phyloP scores from a whole-genome alignment of 2,329 filamentous ascomycete genomes.

The Aureobasidium lini region DNA sequence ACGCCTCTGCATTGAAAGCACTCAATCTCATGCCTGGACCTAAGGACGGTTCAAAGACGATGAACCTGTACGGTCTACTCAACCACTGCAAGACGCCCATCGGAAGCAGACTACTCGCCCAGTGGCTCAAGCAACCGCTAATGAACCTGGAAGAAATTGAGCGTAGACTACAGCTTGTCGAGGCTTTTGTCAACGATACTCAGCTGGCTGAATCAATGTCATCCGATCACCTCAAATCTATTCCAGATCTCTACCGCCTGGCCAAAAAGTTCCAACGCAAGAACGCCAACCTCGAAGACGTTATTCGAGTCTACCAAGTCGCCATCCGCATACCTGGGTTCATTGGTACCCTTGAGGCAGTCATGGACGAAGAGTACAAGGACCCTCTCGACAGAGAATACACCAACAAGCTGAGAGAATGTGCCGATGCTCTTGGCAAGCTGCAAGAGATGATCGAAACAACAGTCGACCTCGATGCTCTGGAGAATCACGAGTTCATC shows the following conservation, averaged over 20 bases:
- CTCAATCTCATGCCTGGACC: constrained; percentile 96
- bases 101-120: constrained; percentile 79
- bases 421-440: constrained; percentile 72
- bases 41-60: constrained; percentile 89
- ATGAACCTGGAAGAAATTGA: constrained; percentile 89
- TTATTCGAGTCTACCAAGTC: constrained; percentile 91
- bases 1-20: constrained; percentile 86
- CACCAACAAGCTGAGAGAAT: constrained; percentile 67
- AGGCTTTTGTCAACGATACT: constrained; percentile 88
- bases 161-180: constrained; percentile 84
- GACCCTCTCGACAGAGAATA: constrained; percentile 81
- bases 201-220: constrained; percentile 93
- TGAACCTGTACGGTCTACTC: constrained; percentile 89
- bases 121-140: constrained; percentile 95
- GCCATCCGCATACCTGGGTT: constrained; percentile 87
- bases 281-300: constrained; percentile 87
- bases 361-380: constrained; percentile 93
- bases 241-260: constrained; percentile 88
- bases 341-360: constrained; percentile 76
- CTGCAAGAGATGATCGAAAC: constrained; percentile 98
- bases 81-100: constrained; percentile 98
- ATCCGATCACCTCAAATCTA: constrained; percentile 85
- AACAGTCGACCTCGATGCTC: constrained; percentile 87
- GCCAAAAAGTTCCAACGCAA: constrained; percentile 92
- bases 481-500: constrained; percentile 96